Evolutionary conservation across 129 eudicot species (phyloP).

Genomic region (Pseudognaphalium luteoalbum): DNA sequence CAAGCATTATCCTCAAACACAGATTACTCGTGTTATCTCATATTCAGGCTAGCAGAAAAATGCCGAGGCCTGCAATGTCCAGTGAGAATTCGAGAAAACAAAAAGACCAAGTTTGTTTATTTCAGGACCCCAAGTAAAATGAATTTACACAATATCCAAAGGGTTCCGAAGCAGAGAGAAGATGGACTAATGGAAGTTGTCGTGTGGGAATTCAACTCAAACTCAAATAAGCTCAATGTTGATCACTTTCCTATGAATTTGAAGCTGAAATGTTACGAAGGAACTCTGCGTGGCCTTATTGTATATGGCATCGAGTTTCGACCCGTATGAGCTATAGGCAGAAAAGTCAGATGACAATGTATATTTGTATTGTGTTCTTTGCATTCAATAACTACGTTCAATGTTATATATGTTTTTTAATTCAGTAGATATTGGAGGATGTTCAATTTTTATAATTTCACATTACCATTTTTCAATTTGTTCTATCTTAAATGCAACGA

Average conservation of each 20-base stretch:
- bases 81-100: not conserved
- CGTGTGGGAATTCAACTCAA: not conserved
- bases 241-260: not conserved
- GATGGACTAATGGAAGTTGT: not conserved
- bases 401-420: too few relatives aligned
- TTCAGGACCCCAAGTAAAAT: not conserved
- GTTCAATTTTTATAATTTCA: too few relatives aligned
- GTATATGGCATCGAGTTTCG: not conserved
- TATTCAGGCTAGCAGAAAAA: not conserved
- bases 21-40: not conserved
- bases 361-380: not conserved
- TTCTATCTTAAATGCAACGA: too few relatives aligned
- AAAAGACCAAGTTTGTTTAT: not conserved
- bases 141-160: not conserved
- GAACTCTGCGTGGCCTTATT: not conserved
- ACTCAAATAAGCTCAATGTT: not conserved
- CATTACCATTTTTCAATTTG: too few relatives aligned
- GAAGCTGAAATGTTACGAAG: not conserved
- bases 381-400: not conserved
- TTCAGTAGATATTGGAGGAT: too few relatives aligned
- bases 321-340: not conserved
- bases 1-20: not conserved
- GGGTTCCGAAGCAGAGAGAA: not conserved
- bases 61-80: not conserved
- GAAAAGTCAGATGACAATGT: not conserved